phyloP scores from a whole-genome alignment of 148 eudicot genomes.

The Gaultheria prostrata region DNA sequence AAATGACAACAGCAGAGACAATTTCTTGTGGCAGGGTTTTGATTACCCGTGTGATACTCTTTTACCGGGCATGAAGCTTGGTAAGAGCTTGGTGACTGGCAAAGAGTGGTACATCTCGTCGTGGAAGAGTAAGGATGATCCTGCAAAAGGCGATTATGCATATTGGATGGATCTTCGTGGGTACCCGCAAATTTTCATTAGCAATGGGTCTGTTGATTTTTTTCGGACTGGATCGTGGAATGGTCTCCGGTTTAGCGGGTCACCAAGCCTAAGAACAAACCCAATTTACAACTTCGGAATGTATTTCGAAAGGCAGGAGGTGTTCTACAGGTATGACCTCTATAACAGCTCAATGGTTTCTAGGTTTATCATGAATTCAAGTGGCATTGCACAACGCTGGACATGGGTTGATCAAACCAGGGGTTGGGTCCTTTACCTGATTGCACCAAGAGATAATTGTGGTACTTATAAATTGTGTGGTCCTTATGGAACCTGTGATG shows the following conservation, averaged over 20 bases:
- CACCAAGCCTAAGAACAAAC: neutral
- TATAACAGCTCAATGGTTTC: slow-evolving; percentile 9
- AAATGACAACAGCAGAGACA: neutral
- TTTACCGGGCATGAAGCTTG: slow-evolving; percentile 24
- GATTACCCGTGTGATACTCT: slow-evolving; percentile 17
- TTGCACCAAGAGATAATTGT: too few species aligned
- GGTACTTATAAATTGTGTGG: slow-evolving; percentile 14
- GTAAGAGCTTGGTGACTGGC: slow-evolving; percentile 1
- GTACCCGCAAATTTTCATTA: slow-evolving; percentile 9
- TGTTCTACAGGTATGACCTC: slow-evolving; percentile 13
- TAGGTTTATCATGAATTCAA: neutral
- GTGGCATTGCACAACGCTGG: neutral
- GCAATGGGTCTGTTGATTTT: neutral
- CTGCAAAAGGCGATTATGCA: neutral
- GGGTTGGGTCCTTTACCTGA: slow-evolving; percentile 3
- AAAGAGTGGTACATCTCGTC: slow-evolving; percentile 13
- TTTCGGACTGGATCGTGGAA: slow-evolving; percentile 17
- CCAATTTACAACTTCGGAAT: neutral
- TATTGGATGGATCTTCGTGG: slow-evolving; percentile 10
- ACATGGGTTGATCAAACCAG: slow-evolving; percentile 1
- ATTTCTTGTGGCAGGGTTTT: slow-evolving; percentile 8
- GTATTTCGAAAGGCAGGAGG: neutral
- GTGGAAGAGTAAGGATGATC: slow-evolving; percentile 19
- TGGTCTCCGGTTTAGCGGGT: slow-evolving; percentile 12
- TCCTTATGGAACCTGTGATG: slow-evolving; percentile 17